A percentile compares a stretch with the other conserved stretches of the same genome.
These are phyloP conservation scores for Oryza meridionalis DNA, from an alignment of 176 grass and related monocot genomes.

Conservation along the genomic window DNA sequence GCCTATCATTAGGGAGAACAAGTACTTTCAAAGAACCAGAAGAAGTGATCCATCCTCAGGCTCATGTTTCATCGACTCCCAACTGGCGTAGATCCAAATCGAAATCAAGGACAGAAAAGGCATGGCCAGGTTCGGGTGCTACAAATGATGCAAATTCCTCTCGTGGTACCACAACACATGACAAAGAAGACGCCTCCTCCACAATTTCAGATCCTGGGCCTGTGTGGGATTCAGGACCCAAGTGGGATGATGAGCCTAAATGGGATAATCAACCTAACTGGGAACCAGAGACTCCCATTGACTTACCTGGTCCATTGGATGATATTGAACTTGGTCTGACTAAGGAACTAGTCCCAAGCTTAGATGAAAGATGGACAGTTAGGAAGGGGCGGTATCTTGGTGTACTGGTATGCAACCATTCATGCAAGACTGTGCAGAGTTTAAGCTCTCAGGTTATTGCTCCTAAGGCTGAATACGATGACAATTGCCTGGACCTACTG, in stretches of 20 bases:
- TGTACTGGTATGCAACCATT: conserved; percentile 98
- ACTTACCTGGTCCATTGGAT: conserved; percentile 50
- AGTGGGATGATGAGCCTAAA: conserved; percentile 84
- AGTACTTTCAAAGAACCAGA: conserved; percentile 81
- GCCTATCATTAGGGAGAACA: conserved; percentile 74
- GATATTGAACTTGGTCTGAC: conserved; percentile 68
- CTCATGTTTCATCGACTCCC: conserved; percentile 72
- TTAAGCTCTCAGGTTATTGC: conserved; percentile 97
- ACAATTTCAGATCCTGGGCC: conserved; percentile 95
- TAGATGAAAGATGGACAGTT: conserved; percentile 92
- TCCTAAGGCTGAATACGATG: conserved; percentile 94
- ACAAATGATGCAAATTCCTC: conserved; percentile 68
- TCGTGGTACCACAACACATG: conserved; percentile 58
- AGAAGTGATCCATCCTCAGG: conserved; percentile 87
- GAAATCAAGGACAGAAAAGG: conserved; percentile 81
- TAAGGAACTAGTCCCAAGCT: conserved; percentile 85
- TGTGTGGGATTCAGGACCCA: conserved; percentile 83
- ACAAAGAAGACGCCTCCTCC: conserved; percentile 94
- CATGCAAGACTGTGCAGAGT: conserved; percentile 97
- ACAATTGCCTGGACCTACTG: conserved; percentile 87
- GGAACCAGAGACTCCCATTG: conserved; percentile 69
- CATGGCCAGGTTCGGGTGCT: conserved; percentile 53
- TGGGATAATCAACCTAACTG: conserved; percentile 77
- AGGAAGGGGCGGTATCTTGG: conserved; percentile 84
- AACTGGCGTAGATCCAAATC: conserved; percentile 93